Conservation (phyloP, 495 filamentous ascomycete genomes). For the Astrothelium macrocarpum region DNA sequence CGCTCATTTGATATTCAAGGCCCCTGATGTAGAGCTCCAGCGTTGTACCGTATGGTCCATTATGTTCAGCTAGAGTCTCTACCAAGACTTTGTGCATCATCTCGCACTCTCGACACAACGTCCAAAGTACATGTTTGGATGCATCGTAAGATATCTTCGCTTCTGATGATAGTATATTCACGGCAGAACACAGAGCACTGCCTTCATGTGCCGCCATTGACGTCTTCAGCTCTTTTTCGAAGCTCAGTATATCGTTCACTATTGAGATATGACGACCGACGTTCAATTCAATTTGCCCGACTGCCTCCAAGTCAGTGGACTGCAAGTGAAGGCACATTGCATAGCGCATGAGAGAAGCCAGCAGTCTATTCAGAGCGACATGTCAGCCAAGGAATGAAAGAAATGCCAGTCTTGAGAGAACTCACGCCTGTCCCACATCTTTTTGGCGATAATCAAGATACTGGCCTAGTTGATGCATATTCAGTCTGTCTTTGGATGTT, state of each 20-base stretch:
- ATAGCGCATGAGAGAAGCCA: slow-evolving; percentile 34
- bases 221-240: slow-evolving; percentile 31
- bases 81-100: slow-evolving; percentile 17
- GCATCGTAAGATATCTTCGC: slow-evolving; percentile 16
- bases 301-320: not conserved
- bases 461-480: slow-evolving; percentile 18
- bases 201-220: slow-evolving; percentile 23
- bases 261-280: slow-evolving; percentile 32
- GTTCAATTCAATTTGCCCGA: slow-evolving; percentile 23
- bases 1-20: slow-evolving; percentile 33
- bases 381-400: not conserved
- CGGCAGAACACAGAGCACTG: slow-evolving; percentile 18
- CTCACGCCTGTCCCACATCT: slow-evolving; percentile 32
- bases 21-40: slow-evolving; percentile 27
- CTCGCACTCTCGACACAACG: slow-evolving; percentile 32
- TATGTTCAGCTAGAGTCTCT: slow-evolving; percentile 8
- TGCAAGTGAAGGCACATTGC: slow-evolving; percentile 28
- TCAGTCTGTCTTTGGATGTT: slow-evolving; percentile 18
- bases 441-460: slow-evolving; percentile 30
- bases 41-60: not conserved
- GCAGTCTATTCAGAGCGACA: slow-evolving; percentile 19
- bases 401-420: not conserved
- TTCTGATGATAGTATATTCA: slow-evolving; percentile 23
- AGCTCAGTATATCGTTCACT: slow-evolving; percentile 38
- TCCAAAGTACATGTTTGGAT: slow-evolving; percentile 29